Evolutionary conservation across 176 grass and related monocot species (phyloP).

Genomic region (Miscanthus lutarioriparius): DNA sequence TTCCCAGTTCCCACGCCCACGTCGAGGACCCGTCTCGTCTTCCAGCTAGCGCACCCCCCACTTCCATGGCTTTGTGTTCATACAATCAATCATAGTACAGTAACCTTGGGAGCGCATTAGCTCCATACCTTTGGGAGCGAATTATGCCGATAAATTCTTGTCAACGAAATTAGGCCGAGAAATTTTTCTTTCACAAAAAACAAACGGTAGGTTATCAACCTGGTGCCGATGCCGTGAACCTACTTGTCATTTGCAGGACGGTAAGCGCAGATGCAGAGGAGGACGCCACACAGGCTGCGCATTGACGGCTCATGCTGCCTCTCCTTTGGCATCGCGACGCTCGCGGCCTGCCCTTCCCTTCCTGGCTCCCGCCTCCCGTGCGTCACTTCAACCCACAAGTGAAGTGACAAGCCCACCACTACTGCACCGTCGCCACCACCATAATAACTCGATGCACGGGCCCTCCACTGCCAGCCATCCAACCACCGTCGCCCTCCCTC

Average conservation of each 20-base stretch:
- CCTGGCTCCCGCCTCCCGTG: constrained; percentile 24
- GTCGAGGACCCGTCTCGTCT: not conserved
- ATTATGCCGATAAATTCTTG: too few relatives aligned
- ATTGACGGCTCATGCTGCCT: constrained; percentile 35
- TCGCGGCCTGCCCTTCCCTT: not conserved
- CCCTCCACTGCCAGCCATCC: constrained; percentile 20
- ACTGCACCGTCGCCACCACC: constrained; percentile 25
- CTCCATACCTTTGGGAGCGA: not conserved
- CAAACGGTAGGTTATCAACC: too few relatives aligned
- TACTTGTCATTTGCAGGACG: not conserved
- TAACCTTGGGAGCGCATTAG: not conserved
- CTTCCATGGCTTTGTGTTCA: not conserved
- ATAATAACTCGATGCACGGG: constrained; percentile 44
- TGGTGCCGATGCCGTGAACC: not conserved
- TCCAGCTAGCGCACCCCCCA: not conserved
- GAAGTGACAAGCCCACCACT: not conserved
- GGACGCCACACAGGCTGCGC: constrained; percentile 15
- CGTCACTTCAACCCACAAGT: not conserved
- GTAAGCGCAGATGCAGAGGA: not conserved
- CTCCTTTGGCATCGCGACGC: not conserved
- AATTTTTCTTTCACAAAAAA: too few relatives aligned
- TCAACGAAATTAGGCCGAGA: not conserved
- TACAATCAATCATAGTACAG: not conserved
- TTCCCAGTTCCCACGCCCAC: not conserved
- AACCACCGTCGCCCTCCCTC: not conserved